Evolutionary conservation across 2,329 filamentous ascomycete species (phyloP), one percentile per base, ranked within the genome.

Genomic region (Colletotrichum tropicicola): DNA sequence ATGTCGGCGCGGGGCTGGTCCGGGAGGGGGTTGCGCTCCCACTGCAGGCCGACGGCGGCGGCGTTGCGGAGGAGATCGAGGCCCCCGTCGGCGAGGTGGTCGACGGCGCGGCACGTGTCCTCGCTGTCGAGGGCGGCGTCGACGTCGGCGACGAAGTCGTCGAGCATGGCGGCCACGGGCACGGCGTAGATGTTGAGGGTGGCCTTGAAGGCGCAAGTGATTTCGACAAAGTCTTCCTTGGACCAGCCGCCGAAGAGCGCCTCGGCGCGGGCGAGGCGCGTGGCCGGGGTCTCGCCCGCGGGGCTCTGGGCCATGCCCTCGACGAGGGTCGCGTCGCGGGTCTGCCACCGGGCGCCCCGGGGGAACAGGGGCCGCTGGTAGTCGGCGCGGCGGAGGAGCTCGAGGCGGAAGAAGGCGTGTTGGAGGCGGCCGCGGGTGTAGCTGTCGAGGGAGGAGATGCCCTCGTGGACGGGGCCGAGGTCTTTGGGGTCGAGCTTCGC

Each of bases 321-420:
- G 2, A 2, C 3, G 6, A 59, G 13, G 7, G 55, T 53, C 6
- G 19, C 23, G 6, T 39, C 32, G 13, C 45, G 60, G 15, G 12
- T 41, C 41, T 41, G 17, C 47, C 48, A 64, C 3, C 6, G 17
- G 0, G 62, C 62, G 10, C 62, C 62, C 1, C 6, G 4, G 0
- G 62, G 62, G 44, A 43, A 56, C 3, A 65, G 32, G 9, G 62
- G 62, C 1, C 51, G 49, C 6, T 30, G 25, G 51, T 65, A 65
- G 43, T 37, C 25, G 7, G 48, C 43, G 6, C 62, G 6, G 1
- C 62, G 41, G 21, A 65, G 15, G 35, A 62, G 30, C 44, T 62
- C 62, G 27, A 65, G 57, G 3, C 62, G 62, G 49, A 65, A 65
- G 49, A 62, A 51, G 27, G 62, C 62, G 35, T 57, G 49, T 49